phyloP scores from a whole-genome alignment of 345 rosid species.

The Gossypium bickii region DNA sequence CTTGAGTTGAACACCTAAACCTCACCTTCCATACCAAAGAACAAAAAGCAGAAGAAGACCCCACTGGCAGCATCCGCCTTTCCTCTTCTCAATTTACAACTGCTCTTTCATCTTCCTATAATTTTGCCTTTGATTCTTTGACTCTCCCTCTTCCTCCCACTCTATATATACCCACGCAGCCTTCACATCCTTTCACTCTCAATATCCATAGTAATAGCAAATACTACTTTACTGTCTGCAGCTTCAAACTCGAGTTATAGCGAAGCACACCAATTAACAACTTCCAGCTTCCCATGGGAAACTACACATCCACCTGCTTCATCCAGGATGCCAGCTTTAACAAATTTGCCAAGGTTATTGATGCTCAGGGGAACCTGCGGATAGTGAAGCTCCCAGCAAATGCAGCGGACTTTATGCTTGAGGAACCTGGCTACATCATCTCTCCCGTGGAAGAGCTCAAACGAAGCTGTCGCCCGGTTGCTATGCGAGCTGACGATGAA shows the following conservation, averaged over 20 bases:
- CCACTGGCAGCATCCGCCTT: slow-evolving; percentile 13
- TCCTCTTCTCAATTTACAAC: not conserved
- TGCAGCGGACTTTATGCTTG: slow-evolving; percentile 54
- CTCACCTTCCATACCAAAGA: not conserved
- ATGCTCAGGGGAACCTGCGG: slow-evolving; percentile 25
- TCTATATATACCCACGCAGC: not conserved
- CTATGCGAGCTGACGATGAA: slow-evolving; percentile 45
- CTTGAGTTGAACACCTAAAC: not conserved
- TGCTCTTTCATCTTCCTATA: not conserved
- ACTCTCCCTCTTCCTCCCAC: not conserved
- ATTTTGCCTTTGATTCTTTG: slow-evolving; percentile 4
- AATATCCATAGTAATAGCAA: not conserved
- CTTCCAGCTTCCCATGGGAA: slow-evolving; percentile 29
- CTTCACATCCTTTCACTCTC: not conserved
- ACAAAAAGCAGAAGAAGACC: not conserved
- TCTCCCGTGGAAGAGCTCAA: slow-evolving; percentile 23
- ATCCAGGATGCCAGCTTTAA: not conserved
- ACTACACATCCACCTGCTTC: slow-evolving; percentile 22
- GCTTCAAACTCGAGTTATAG: not conserved
- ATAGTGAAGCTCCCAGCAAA: slow-evolving; percentile 23
- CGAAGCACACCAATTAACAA: not conserved
- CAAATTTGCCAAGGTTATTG: slow-evolving; percentile 28
- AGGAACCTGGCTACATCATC: slow-evolving; percentile 39
- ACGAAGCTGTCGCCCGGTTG: slow-evolving; percentile 19
- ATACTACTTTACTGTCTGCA: not conserved